phyloP scores from a whole-genome alignment of 2,329 filamentous ascomycete genomes.

The Colletotrichum caudatum region DNA sequence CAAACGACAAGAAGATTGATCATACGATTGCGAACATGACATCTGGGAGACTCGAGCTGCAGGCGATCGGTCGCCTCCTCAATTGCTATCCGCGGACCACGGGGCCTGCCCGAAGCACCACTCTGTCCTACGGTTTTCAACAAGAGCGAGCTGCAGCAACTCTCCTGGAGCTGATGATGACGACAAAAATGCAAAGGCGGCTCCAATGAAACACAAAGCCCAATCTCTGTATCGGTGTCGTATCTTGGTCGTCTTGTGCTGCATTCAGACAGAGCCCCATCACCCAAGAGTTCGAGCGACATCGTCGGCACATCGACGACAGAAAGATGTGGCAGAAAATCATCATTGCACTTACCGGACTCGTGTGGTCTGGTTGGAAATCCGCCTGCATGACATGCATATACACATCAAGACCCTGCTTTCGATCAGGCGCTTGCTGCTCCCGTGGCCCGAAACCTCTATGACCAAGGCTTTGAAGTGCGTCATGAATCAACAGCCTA shows the following conservation, averaged over 20 bases:
- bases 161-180: too few species aligned
- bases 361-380: conserved; percentile 22
- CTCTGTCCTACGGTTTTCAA: not conserved
- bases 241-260: too few species aligned
- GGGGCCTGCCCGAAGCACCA: not conserved
- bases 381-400: conserved; percentile 38
- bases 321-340: not conserved
- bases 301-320: conserved; percentile 3
- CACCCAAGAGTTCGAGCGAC: conserved; percentile 5
- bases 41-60: not conserved
- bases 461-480: not conserved
- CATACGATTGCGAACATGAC: conserved; percentile 19
- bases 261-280: not conserved
- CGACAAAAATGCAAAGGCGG: not conserved
- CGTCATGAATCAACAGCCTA: conserved; percentile 19
- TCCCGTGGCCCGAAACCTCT: conserved; percentile 1
- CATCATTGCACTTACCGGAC: conserved; percentile 2
- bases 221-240: not conserved
- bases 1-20: not conserved
- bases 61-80: not conserved
- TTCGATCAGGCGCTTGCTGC: conserved; percentile 13
- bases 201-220: not conserved
- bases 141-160: not conserved
- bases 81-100: not conserved
- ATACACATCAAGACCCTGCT: conserved; percentile 39